Evolutionary conservation across 2,329 filamentous ascomycete genomes (phyloP).

Genomic region (Elsinoe australis): DNA sequence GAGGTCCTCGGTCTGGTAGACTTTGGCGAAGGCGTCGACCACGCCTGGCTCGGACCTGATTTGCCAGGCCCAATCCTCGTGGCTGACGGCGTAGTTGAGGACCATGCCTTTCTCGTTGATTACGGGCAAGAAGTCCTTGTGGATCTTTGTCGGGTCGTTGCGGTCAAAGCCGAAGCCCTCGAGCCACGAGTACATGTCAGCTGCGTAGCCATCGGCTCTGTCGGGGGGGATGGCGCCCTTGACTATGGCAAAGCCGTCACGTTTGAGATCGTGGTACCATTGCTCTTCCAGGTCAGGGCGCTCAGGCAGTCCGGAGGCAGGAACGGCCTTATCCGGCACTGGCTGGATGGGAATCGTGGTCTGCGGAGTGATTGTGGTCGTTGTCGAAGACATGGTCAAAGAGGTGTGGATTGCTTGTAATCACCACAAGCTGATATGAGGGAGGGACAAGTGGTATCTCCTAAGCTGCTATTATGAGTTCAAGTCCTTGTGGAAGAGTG

Average conservation of each 20-base stretch:
- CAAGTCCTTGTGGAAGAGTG: too few relatives aligned
- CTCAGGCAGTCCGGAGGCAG: too few relatives aligned
- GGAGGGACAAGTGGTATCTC: too few relatives aligned
- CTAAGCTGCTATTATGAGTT: too few relatives aligned
- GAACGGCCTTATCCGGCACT: slow-evolving; percentile 38
- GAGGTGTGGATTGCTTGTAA: too few relatives aligned
- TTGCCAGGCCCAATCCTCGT: slow-evolving; percentile 39
- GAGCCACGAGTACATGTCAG: slow-evolving; percentile 27
- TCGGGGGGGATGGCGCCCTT: slow-evolving; percentile 40
- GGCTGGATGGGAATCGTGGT: too few relatives aligned
- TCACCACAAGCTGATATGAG: too few relatives aligned
- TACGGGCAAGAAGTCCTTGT: slow-evolving; percentile 33
- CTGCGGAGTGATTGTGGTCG: too few relatives aligned
- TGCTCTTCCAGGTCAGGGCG: too few relatives aligned
- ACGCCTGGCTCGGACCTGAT: slow-evolving; percentile 35
- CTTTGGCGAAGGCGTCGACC: slow-evolving; percentile 30
- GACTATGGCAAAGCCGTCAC: slow-evolving; percentile 41
- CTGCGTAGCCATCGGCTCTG: slow-evolving; percentile 33
- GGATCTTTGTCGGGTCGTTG: slow-evolving; percentile 32
- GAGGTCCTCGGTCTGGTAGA: slow-evolving; percentile 35
- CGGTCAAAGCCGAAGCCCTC: slow-evolving; percentile 27
- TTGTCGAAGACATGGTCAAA: too few relatives aligned
- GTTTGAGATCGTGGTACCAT: too few relatives aligned
- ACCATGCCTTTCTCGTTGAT: slow-evolving; percentile 30
- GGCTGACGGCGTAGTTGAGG: slow-evolving; percentile 29